Evolutionary conservation across 2,329 filamentous ascomycete species (phyloP), one percentile per base, ranked within the genome.

Genomic region (Sarocladiaceae sp.): DNA sequence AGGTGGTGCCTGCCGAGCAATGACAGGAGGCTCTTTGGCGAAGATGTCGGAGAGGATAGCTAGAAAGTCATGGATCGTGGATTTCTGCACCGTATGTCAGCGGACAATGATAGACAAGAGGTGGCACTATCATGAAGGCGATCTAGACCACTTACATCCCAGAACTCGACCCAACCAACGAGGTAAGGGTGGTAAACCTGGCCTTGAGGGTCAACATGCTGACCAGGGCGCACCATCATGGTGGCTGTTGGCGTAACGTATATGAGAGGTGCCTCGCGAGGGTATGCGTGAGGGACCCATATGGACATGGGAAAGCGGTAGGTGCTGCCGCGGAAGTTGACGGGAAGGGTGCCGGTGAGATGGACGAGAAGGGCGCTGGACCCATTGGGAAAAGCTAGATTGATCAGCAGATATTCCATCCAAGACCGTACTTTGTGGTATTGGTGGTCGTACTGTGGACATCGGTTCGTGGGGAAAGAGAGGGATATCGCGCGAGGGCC

Each of bases 121-220:
- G 10, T 10, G 9, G 9, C 27, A 31, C 27, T n/a, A 9, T 3
- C 15, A n/a, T 21, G 11, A 43, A 11, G 13, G 16, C 3, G 18
- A 80, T 12, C n/a, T 16, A 13, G 12, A 5, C 3, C 32, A 49
- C 85, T 69, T 64, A 94, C 88, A 78, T 95, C 88, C 85, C 87
- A 93, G 55, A 86, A 91, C 52, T 88, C 82, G 24, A 76, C 70
- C 93, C 93, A 98, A 50, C 88, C 83, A 24, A 88, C 87, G 37
- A 98, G 70, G 62, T 97, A 98, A 29, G 93, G 93, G 61, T 98
- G 93, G 61, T 97, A 98, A 51, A 97, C 80, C 60, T 87, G 83
- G 20, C 93, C 93, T 57, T 97, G 91, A 4, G 87, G 82, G 58
- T 93, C 89, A 48, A 98, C 89, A 69, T 98, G 89, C 60, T 98